Conservation (phyloP, 305 asterid species). For the Ruellia speciosa region DNA sequence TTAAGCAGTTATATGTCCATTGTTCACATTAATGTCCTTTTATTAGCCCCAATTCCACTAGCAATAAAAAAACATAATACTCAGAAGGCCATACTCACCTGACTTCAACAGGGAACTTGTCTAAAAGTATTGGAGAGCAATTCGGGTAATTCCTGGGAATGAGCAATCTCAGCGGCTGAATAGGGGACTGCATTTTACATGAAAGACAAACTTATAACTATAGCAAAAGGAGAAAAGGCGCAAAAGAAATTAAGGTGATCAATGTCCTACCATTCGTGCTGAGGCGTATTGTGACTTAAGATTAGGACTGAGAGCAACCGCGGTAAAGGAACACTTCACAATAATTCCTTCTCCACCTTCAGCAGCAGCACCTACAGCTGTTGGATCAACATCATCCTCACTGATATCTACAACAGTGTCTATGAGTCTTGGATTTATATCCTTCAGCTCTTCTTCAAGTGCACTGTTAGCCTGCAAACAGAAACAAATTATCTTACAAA, state of each 20-base stretch:
- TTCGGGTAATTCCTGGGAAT: conserved; percentile 73
- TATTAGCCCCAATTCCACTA: not conserved
- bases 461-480: conserved; percentile 70
- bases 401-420: conserved; percentile 77
- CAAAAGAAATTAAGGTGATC: conserved; percentile 17
- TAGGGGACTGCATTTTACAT: conserved; percentile 60
- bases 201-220: conserved; percentile 22
- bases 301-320: conserved; percentile 81
- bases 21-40: conserved; percentile 5
- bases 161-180: conserved; percentile 82
- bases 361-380: conserved; percentile 60
- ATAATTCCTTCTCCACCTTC: conserved; percentile 83
- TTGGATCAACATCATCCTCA: conserved; percentile 79
- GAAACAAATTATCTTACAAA: conserved; percentile 17
- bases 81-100: conserved; percentile 40
- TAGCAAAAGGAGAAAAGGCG: conserved; percentile 15
- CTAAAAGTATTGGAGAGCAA: conserved; percentile 83
- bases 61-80: not conserved
- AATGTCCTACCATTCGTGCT: conserved; percentile 69
- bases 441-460: conserved; percentile 77
- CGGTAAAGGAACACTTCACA: conserved; percentile 79
- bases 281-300: conserved; percentile 88
- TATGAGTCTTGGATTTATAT: conserved; percentile 73
- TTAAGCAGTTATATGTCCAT: not conserved
- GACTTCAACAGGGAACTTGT: conserved; percentile 82